Evolutionary conservation across 2,329 filamentous ascomycete genomes (phyloP).

Genomic region (Colletotrichum lini): DNA sequence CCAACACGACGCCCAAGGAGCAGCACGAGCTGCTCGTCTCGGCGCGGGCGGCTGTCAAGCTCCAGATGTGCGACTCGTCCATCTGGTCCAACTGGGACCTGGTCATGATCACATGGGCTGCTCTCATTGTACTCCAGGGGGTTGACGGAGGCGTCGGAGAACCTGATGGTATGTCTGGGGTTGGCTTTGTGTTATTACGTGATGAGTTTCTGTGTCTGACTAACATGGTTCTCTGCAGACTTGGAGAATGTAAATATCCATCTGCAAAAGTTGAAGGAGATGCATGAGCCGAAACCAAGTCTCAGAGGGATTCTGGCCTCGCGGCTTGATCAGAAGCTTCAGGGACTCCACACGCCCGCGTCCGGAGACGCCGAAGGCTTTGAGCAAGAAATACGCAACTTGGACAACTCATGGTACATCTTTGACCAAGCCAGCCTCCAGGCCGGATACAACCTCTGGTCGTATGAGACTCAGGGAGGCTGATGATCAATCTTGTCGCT

Average conservation of each 20-base stretch:
- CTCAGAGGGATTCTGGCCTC: constrained; percentile 46
- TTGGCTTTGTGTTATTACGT: neutral
- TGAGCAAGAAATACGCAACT: constrained; percentile 35
- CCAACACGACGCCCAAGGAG: constrained; percentile 55
- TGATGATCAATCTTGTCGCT: neutral
- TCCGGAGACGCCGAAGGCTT: constrained; percentile 34
- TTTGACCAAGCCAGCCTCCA: constrained; percentile 48
- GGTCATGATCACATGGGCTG: constrained; percentile 61
- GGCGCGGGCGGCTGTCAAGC: constrained; percentile 55
- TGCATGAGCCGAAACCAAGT: constrained; percentile 47
- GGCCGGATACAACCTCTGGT: constrained; percentile 44
- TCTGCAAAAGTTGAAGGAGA: constrained; percentile 48
- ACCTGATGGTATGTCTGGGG: constrained; percentile 49
- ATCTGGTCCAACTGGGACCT: constrained; percentile 62
- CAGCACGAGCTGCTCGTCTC: constrained; percentile 59
- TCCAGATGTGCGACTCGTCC: constrained; percentile 56
- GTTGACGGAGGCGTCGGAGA: constrained; percentile 58
- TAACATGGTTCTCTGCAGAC: constrained; percentile 41
- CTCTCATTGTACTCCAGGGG: constrained; percentile 59
- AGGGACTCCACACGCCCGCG: constrained; percentile 46
- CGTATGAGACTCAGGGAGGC: constrained; percentile 32
- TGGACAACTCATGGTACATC: constrained; percentile 48
- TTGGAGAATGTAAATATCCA: constrained; percentile 49
- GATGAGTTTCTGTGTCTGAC: neutral
- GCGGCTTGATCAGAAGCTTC: constrained; percentile 48